These are phyloP conservation scores for Polytrichum commune DNA, from an alignment of 225 moss, liverwort and hornwort species.

Conservation along the genomic window DNA sequence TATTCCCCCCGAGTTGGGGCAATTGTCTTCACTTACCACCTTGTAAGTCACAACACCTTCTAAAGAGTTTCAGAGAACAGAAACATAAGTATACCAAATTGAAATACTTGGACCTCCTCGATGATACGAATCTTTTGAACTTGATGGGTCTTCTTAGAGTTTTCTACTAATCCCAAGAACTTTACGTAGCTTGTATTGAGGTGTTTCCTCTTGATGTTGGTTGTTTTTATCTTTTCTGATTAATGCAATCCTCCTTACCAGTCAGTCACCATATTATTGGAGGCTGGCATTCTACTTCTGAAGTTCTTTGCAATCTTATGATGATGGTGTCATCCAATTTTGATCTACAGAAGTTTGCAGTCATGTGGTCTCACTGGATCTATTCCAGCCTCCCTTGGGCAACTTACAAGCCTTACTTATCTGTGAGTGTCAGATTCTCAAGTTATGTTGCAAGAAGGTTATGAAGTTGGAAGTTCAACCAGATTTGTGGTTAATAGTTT, in stretches of 20 bases:
- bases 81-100: not conserved
- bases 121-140: not conserved
- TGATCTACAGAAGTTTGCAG: slow-evolving; percentile 44
- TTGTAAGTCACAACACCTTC: slow-evolving; percentile 28
- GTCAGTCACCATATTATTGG: not conserved
- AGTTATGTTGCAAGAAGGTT: not conserved
- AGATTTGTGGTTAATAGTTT: not conserved
- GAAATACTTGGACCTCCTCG: not conserved
- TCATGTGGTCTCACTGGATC: slow-evolving; percentile 28
- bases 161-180: too few relatives aligned
- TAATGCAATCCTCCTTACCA: not conserved
- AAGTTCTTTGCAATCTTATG: too few relatives aligned
- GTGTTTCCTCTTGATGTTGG: not conserved
- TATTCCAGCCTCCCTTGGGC: slow-evolving; percentile 30
- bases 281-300: too few relatives aligned
- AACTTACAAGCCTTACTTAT: slow-evolving; percentile 25
- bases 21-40: slow-evolving; percentile 7
- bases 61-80: not conserved
- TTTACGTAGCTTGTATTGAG: too few relatives aligned
- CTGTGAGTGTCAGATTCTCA: slow-evolving; percentile 24
- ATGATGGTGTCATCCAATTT: not conserved
- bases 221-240: not conserved
- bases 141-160: not conserved
- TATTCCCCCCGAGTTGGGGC: slow-evolving; percentile 31
- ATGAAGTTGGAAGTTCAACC: not conserved